Conservation (phyloP, 169 alveolate species). For the Plasmodium berghei region DNA sequence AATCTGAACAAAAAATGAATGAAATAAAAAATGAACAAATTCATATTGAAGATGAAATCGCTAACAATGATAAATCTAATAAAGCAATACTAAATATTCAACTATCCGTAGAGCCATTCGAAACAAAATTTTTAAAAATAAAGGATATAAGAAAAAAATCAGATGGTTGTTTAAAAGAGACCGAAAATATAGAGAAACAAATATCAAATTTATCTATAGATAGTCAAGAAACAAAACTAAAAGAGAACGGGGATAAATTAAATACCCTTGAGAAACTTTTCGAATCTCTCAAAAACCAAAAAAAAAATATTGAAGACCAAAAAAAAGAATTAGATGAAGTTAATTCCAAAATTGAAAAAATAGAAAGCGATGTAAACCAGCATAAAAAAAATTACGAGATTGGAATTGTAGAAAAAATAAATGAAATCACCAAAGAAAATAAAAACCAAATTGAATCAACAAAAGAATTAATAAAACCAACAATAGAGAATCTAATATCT, state of each 20-base stretch:
- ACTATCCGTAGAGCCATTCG: neutral
- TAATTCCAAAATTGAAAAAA: neutral
- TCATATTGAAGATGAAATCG: neutral
- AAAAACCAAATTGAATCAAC: slow-evolving; percentile 6
- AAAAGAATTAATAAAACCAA: slow-evolving; percentile 12
- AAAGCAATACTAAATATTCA: slow-evolving; percentile 1
- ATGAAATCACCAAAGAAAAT: neutral
- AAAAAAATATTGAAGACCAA: slow-evolving; percentile 1
- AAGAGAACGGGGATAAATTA: neutral
- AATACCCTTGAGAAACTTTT: neutral
- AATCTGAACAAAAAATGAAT: neutral
- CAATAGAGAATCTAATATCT: neutral
- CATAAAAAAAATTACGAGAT: slow-evolving; percentile 22
- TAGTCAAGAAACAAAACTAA: neutral
- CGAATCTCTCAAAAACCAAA: neutral
- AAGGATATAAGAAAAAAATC: neutral
- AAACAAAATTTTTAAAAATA: slow-evolving; percentile 5
- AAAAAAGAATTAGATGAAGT: neutral
- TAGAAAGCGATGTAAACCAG: slow-evolving; percentile 8
- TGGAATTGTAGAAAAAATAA: slow-evolving; percentile 23
- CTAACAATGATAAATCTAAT: neutral
- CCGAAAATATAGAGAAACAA: neutral
- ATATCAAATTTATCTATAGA: neutral
- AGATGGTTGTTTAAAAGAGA: neutral
- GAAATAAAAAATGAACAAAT: neutral